A percentile compares a stretch with the other conserved stretches of the same genome.
Evolutionary conservation across 176 grass and related monocot species (phyloP).

Genomic region (Paspalum vaginatum): DNA sequence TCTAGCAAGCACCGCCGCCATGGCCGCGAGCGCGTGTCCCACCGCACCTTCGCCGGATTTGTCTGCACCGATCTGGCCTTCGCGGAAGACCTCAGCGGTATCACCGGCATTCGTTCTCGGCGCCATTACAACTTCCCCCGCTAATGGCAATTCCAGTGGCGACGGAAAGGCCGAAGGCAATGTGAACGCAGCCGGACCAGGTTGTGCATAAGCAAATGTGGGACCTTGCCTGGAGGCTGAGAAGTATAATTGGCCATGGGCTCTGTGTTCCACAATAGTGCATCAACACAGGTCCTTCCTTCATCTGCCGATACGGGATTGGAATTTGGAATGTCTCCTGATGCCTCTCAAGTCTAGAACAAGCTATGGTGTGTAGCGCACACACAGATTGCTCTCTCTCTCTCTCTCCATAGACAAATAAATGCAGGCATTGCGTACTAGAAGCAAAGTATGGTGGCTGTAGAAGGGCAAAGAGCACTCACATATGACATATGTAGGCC

Average conservation of each 20-base stretch:
- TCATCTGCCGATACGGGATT: too few relatives aligned
- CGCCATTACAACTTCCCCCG: background rate
- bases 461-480: too few relatives aligned
- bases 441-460: too few relatives aligned
- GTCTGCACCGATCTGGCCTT: conserved; percentile 54
- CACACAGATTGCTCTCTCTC: too few relatives aligned
- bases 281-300: too few relatives aligned
- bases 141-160: background rate
- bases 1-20: conserved; percentile 71
- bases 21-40: conserved; percentile 52
- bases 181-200: conserved; percentile 3
- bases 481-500: too few relatives aligned
- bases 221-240: conserved; percentile 39
- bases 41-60: conserved; percentile 52
- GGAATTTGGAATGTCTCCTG: too few relatives aligned
- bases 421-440: too few relatives aligned
- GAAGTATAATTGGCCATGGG: conserved; percentile 79
- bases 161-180: background rate
- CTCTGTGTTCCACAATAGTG: too few relatives aligned
- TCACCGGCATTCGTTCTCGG: conserved; percentile 21
- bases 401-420: too few relatives aligned
- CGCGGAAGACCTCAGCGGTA: background rate
- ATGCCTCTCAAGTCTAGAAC: too few relatives aligned
- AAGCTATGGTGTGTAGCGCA: too few relatives aligned
- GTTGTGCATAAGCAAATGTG: background rate